These are phyloP conservation scores for Pterulicium gracile DNA, from an alignment of 1,284 basidiomycete genomes.

Conservation along the genomic window DNA sequence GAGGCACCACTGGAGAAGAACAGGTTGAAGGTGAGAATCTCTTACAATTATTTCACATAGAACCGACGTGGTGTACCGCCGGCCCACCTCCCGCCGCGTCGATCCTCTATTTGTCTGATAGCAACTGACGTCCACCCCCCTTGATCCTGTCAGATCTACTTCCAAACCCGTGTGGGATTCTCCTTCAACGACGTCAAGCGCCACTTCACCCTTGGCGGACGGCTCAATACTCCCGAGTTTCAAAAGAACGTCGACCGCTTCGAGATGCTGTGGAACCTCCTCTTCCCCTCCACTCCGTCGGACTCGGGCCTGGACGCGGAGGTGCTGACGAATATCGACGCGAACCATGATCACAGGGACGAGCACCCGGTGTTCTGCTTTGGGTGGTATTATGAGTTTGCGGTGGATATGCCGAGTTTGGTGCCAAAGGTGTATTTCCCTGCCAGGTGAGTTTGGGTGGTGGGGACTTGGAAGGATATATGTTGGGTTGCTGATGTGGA, in stretches of 20 bases:
- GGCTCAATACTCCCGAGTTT: background rate
- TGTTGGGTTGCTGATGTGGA: too few species aligned
- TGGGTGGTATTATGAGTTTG: background rate
- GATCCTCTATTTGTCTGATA: too few species aligned
- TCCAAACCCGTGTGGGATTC: background rate
- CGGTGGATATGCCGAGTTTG: background rate
- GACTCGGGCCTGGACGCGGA: background rate
- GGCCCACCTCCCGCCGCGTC: background rate
- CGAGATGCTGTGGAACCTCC: background rate
- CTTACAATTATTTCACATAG: background rate
- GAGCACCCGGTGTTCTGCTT: background rate
- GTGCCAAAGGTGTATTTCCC: background rate
- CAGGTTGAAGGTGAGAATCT: conserved; percentile 17
- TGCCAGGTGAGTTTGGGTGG: background rate
- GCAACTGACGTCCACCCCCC: background rate
- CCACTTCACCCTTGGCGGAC: background rate
- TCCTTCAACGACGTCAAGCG: background rate
- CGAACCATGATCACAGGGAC: too few species aligned
- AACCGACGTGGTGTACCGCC: too few species aligned
- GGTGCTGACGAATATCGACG: background rate
- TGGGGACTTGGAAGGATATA: background rate
- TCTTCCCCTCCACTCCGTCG: background rate
- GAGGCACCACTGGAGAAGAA: conserved; percentile 16
- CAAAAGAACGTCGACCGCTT: background rate
- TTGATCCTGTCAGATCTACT: background rate